Evolutionary conservation across 2,329 filamentous ascomycete genomes (phyloP), one percentile per base, ranked within the genome.

Genomic region (Nemania serpens): DNA sequence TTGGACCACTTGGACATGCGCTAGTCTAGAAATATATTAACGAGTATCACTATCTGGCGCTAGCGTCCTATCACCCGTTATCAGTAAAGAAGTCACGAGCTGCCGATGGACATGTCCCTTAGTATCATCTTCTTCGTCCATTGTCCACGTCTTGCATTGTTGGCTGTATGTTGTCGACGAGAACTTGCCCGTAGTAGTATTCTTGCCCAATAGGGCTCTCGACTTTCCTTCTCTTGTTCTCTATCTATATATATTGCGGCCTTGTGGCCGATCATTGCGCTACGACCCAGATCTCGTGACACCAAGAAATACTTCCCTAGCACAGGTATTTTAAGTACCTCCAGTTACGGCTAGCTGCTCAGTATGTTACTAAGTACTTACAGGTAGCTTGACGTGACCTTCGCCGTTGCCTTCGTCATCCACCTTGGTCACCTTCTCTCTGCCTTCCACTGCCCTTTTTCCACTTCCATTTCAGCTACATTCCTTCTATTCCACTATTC

Each of bases 81-180:
- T 70, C 68, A 69, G 63, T 65, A 55, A 65, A 68, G 65, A 70
- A 69, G 69, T 71, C 68, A 70, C 69, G 67, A 64, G 69, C 65
- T 61, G 63, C 63, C 47, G 62, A 48, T 20, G 12, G 55, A 41
- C 53, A 41, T 46, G 51, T 59, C 59, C 48, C 54, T n/a, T 53
- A 52, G 65, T 7, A 29, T 29, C 25, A 29, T 39, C 11, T 12
- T 68, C 61, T 67, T 69, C 63, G 11, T 45, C 45, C 15, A 67
- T 69, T 69, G 69, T 68, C 65, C 68, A 64, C 62, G 51, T 49
- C 61, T 61, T 50, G 53, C 63, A 63, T 49, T 67, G 66, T 63
- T 58, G 58, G 47, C 41, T n/a, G 49, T 37, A 50, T 7, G 47
- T 29, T 54, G 53, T 46, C 46, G 37, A 50, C 25, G 22, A 53